These are phyloP conservation scores for Coemansia sp. DNA, from an alignment of 192 early-diverging fungal genomes.

Conservation along the genomic window DNA sequence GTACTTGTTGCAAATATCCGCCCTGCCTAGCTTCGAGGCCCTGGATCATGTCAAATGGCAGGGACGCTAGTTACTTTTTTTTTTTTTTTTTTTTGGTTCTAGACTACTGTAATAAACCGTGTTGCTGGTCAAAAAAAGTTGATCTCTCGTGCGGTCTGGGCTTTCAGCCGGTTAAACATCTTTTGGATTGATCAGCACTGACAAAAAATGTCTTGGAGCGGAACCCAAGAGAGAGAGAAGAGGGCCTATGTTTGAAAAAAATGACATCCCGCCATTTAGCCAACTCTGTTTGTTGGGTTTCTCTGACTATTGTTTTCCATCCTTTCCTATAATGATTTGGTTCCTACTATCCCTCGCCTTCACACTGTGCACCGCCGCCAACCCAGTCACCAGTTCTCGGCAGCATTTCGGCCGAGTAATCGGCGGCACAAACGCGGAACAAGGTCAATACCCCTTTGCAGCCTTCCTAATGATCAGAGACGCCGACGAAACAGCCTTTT, in stretches of 20 bases:
- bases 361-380: not conserved
- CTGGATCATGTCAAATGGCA: slow-evolving; percentile 63
- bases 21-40: slow-evolving; percentile 52
- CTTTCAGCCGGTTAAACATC: not conserved
- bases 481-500: slow-evolving; percentile 38
- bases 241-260: too few species aligned
- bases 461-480: slow-evolving; percentile 44
- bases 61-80: slow-evolving; percentile 12
- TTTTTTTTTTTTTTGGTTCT: not conserved
- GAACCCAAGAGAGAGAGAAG: too few species aligned
- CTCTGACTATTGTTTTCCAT: not conserved
- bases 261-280: too few species aligned
- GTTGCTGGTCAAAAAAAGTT: not conserved
- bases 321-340: not conserved
- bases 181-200: not conserved
- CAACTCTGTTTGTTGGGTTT: too few species aligned
- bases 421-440: slow-evolving; percentile 38
- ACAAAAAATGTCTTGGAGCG: not conserved
- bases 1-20: slow-evolving; percentile 61
- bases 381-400: not conserved
- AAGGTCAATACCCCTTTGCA: slow-evolving; percentile 39
- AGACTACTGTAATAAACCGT: not conserved
- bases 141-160: not conserved
- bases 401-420: slow-evolving; percentile 45
- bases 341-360: not conserved